Percentiles rank a stretch among this genome's conserved stretches.
phyloP scores from a whole-genome alignment of 2,329 filamentous ascomycete genomes.

The Tricladium varicosporioides region DNA sequence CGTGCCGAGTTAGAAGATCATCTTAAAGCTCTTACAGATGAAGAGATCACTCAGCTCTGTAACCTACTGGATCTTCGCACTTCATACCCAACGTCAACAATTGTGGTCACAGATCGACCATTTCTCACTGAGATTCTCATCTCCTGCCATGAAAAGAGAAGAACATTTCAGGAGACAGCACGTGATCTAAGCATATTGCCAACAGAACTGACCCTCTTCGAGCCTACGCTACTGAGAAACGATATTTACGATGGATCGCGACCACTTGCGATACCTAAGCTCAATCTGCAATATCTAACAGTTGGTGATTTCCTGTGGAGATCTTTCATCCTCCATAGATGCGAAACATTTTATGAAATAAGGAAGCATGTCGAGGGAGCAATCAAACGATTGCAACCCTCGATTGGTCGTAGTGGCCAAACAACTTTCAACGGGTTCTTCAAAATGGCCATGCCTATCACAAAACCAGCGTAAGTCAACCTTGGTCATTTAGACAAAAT shows the following conservation, averaged over 20 bases:
- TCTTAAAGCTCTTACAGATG: conserved; percentile 68
- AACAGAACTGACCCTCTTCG: conserved; percentile 79
- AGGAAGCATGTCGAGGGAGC: conserved; percentile 85
- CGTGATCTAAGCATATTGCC: conserved; percentile 74
- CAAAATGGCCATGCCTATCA: conserved; percentile 86
- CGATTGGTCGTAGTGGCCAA: conserved; percentile 59
- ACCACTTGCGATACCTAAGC: conserved; percentile 86
- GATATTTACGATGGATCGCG: conserved; percentile 84
- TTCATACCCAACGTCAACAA: conserved; percentile 71
- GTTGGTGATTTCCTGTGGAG: conserved; percentile 97
- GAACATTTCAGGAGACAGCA: conserved; percentile 79
- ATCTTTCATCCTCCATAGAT: conserved; percentile 82
- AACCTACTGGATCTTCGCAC: conserved; percentile 73
- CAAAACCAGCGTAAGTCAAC: conserved; percentile 61
- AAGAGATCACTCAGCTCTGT: conserved; percentile 70
- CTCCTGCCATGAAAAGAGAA: conserved; percentile 70
- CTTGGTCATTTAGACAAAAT: conserved; percentile 14
- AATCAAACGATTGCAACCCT: conserved; percentile 75
- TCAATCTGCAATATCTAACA: conserved; percentile 94
- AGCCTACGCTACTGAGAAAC: conserved; percentile 73
- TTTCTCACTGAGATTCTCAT: conserved; percentile 72
- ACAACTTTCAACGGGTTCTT: conserved; percentile 80
- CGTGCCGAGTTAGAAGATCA: conserved; percentile 75
- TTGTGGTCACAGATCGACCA: conserved; percentile 59
- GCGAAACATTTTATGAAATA: conserved; percentile 91